These are phyloP conservation scores for Tulasnella sp. DNA, from an alignment of 768 basidiomycete genomes.

Conservation along the genomic window DNA sequence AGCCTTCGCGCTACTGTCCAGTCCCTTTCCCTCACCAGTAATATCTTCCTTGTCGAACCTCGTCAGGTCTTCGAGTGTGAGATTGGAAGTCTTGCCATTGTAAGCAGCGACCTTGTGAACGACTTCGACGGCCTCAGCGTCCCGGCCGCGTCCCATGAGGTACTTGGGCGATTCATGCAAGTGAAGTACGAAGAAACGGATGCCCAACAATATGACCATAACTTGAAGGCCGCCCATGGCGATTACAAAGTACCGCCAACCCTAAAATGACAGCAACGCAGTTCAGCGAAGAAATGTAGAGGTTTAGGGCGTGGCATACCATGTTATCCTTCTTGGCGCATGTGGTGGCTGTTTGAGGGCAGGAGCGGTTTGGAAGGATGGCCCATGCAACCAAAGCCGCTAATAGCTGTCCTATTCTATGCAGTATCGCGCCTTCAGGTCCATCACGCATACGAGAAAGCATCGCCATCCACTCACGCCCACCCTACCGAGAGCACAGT, in stretches of 20 bases:
- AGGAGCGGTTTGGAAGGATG: slow-evolving; percentile 60
- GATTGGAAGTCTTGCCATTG: slow-evolving; percentile 44
- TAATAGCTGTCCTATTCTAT: slow-evolving; percentile 52
- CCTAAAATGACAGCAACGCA: slow-evolving; percentile 29
- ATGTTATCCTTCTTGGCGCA: slow-evolving; percentile 51
- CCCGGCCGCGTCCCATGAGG: slow-evolving; percentile 59
- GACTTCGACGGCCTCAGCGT: slow-evolving; percentile 54
- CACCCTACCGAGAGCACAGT: slow-evolving; percentile 74
- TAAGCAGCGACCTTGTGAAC: slow-evolving; percentile 53
- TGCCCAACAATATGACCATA: slow-evolving; percentile 52
- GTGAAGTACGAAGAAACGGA: slow-evolving; percentile 60
- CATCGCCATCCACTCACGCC: slow-evolving; percentile 34
- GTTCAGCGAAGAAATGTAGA: neutral
- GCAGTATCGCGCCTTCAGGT: neutral
- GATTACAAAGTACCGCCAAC: slow-evolving; percentile 70
- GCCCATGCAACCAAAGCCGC: slow-evolving; percentile 67
- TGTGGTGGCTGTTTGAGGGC: slow-evolving; percentile 34
- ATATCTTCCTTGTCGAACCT: slow-evolving; percentile 16
- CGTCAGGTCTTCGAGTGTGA: slow-evolving; percentile 47
- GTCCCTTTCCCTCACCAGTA: slow-evolving; percentile 20
- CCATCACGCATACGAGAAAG: neutral
- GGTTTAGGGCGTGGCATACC: slow-evolving; percentile 23
- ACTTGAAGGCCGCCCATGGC: slow-evolving; percentile 65
- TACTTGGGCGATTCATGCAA: slow-evolving; percentile 66
- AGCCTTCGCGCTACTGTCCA: slow-evolving; percentile 34